phyloP scores from a whole-genome alignment of 805 yeast genomes.

The Kuraishia floccosa region DNA sequence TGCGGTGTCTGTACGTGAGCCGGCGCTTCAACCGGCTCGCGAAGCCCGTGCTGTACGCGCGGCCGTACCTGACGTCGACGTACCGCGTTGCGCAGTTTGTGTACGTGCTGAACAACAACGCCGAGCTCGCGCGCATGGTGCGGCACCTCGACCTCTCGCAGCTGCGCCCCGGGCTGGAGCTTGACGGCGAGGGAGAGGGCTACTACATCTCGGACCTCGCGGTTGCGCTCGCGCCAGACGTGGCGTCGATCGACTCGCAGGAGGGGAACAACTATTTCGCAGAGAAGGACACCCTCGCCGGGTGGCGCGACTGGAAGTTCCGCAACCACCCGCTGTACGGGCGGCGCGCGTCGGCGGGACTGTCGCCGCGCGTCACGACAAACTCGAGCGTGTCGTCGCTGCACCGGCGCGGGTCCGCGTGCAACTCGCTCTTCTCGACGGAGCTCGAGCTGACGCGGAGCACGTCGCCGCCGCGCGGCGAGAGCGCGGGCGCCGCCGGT shows the following conservation, averaged over 20 bases:
- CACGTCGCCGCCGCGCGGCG: too few relatives aligned
- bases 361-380: neutral
- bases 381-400: neutral
- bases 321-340: slow-evolving; percentile 61
- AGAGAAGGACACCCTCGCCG: slow-evolving; percentile 38
- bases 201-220: slow-evolving; percentile 5
- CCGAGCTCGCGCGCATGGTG: slow-evolving; percentile 45
- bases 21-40: slow-evolving; percentile 38
- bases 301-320: slow-evolving; percentile 91
- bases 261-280: neutral
- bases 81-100: slow-evolving; percentile 77
- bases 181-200: slow-evolving; percentile 9
- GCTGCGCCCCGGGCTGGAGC: slow-evolving; percentile 25
- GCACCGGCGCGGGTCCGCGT: neutral
- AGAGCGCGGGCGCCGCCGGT: neutral
- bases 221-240: slow-evolving; percentile 3
- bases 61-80: slow-evolving; percentile 52
- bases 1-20: slow-evolving; percentile 38
- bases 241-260: neutral
- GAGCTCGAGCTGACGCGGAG: slow-evolving; percentile 1
- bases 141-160: slow-evolving; percentile 46
- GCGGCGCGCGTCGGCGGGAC: neutral
- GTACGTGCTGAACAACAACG: slow-evolving; percentile 46
- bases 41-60: slow-evolving; percentile 40
- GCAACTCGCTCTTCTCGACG: slow-evolving; percentile 2